Conservation (phyloP, 2,329 filamentous ascomycete species). For the Aureobasidium sp. region DNA sequence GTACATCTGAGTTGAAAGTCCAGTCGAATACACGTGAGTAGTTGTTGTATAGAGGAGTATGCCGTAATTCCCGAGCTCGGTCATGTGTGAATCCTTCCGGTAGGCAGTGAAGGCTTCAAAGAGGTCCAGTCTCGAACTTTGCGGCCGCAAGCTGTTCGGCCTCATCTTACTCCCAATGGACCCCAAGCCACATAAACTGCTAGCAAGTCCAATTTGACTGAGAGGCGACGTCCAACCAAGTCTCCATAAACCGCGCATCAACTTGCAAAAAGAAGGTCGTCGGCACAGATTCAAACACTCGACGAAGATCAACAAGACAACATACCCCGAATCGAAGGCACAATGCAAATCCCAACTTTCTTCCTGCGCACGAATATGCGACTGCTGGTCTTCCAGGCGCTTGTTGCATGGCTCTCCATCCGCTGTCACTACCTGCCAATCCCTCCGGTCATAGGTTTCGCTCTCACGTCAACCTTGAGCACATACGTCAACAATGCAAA, state of each 20-base stretch:
- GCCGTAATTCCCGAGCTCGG: neutral
- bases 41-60: neutral
- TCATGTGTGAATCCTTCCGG: neutral
- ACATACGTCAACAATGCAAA: neutral
- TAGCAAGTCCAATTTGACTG: too few relatives aligned
- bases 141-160: neutral
- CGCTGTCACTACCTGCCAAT: neutral
- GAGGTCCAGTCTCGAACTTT: neutral
- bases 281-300: neutral
- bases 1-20: neutral
- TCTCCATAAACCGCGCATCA: neutral
- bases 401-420: neutral
- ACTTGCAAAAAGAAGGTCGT: neutral
- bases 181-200: neutral
- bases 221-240: neutral
- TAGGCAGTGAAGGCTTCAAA: neutral
- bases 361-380: neutral
- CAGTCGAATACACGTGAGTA: neutral
- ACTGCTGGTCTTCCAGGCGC: neutral
- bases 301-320: neutral
- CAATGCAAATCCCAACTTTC: neutral
- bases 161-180: neutral
- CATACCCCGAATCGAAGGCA: neutral
- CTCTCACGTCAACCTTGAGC: neutral
- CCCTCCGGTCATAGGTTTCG: neutral